phyloP scores from a whole-genome alignment of 2,329 filamentous ascomycete genomes.

The Diplodia mutila region DNA sequence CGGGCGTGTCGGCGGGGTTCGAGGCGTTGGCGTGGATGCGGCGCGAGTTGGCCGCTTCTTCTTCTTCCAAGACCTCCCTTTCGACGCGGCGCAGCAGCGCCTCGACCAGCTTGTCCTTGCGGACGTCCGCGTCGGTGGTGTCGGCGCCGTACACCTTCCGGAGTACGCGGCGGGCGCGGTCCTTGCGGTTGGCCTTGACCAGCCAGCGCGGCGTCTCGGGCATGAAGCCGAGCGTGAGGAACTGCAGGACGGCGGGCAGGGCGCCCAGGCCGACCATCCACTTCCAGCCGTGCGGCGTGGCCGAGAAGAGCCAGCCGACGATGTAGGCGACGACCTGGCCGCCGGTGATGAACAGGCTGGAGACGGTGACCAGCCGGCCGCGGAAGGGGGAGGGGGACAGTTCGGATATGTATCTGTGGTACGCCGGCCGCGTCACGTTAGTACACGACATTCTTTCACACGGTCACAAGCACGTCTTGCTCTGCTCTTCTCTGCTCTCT shows the following conservation, averaged over 20 bases:
- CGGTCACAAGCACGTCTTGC: not conserved
- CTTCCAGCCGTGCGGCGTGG: slow-evolving; percentile 71
- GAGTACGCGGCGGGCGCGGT: slow-evolving; percentile 68
- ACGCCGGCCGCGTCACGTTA: not conserved
- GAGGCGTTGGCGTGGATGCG: slow-evolving; percentile 33
- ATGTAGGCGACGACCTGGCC: slow-evolving; percentile 74
- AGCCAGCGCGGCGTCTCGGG: slow-evolving; percentile 91
- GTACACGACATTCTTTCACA: not conserved
- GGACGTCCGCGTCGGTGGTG: slow-evolving; percentile 12
- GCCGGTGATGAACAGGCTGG: slow-evolving; percentile 80
- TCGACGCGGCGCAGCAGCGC: slow-evolving; percentile 71
- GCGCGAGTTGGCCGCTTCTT: slow-evolving; percentile 52
- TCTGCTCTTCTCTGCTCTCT: not conserved
- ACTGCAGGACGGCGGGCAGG: slow-evolving; percentile 73
- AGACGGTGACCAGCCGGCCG: slow-evolving; percentile 79
- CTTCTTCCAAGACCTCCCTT: slow-evolving; percentile 72
- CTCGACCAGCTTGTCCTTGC: slow-evolving; percentile 52
- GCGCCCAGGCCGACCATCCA: slow-evolving; percentile 91
- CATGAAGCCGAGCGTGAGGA: slow-evolving; percentile 69
- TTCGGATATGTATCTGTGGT: slow-evolving; percentile 76
- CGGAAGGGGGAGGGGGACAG: slow-evolving; percentile 75
- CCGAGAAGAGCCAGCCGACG: slow-evolving; percentile 73
- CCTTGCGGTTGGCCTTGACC: slow-evolving; percentile 66
- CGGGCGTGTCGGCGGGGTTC: slow-evolving; percentile 26
- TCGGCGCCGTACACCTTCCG: slow-evolving; percentile 61